A percentile compares a stretch with the other conserved stretches of the same genome.
Conservation (phyloP, 2,329 filamentous ascomycete genomes). For the Phaeosphaeriaceae sp. region DNA sequence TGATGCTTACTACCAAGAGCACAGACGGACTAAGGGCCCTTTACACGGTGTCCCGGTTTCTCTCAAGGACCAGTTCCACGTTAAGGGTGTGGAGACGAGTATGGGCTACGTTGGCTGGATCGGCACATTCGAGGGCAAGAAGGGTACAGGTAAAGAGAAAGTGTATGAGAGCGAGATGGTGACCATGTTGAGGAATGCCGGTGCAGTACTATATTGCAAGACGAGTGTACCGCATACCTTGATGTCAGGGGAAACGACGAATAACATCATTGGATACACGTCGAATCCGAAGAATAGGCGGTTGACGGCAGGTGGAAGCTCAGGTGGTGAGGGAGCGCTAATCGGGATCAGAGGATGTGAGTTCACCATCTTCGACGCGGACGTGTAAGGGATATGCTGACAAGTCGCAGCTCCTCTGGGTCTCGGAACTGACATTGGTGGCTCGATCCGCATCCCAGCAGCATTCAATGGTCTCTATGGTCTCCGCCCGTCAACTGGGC, state of each 20-base stretch:
- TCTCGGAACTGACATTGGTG: slow-evolving; percentile 66
- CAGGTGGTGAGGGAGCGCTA: slow-evolving; percentile 67
- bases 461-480: slow-evolving; percentile 66
- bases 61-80: slow-evolving; percentile 60
- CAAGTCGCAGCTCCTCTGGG: slow-evolving; percentile 53
- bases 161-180: slow-evolving; percentile 67
- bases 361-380: not conserved
- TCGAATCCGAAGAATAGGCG: slow-evolving; percentile 64
- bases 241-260: slow-evolving; percentile 66
- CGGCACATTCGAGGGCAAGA: slow-evolving; percentile 65
- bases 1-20: slow-evolving; percentile 48
- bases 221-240: slow-evolving; percentile 65
- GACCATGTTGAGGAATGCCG: slow-evolving; percentile 59
- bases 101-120: slow-evolving; percentile 73
- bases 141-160: slow-evolving; percentile 58
- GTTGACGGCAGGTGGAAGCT: slow-evolving; percentile 62
- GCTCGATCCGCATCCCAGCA: slow-evolving; percentile 64
- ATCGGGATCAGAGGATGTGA: slow-evolving; percentile 61
- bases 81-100: slow-evolving; percentile 54
- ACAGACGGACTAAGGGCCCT: slow-evolving; percentile 49
- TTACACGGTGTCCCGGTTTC: slow-evolving; percentile 57
- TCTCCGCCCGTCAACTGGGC: slow-evolving; percentile 58
- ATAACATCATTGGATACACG: slow-evolving; percentile 67
- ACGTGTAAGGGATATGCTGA: not conserved
- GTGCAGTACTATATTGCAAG: slow-evolving; percentile 65